Conservation (phyloP, 1,139 yeast species). For the Candida pseudoviswanathii region DNA sequence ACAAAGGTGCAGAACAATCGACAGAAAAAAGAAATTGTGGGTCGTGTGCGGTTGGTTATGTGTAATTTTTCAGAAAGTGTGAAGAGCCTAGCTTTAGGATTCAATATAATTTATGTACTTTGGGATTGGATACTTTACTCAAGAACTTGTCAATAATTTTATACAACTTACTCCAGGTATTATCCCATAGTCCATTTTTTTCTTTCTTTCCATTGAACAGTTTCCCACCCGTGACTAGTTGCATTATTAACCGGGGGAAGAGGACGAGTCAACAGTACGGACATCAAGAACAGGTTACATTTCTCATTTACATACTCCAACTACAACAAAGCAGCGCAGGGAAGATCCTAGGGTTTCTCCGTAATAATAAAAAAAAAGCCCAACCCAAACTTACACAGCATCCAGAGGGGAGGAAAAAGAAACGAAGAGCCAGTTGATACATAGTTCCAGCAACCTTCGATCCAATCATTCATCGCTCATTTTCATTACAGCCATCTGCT, state of each 20-base stretch:
- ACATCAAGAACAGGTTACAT: not conserved
- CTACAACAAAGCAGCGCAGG: not conserved
- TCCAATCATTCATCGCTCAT: not conserved
- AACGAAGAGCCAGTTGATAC: not conserved
- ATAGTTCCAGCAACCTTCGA: not conserved
- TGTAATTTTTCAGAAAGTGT: constrained; percentile 6
- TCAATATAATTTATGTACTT: not conserved
- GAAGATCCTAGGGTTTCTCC: not conserved
- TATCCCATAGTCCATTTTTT: not conserved
- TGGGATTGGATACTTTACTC: not conserved
- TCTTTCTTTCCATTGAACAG: not conserved
- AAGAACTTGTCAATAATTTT: not conserved
- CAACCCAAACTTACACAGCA: not conserved
- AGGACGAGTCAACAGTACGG: not conserved
- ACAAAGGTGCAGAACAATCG: not conserved
- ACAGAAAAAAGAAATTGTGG: constrained; percentile 3
- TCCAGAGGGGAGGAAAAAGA: not conserved
- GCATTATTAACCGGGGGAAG: not conserved
- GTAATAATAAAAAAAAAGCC: not conserved
- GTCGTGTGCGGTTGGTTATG: constrained; percentile 6
- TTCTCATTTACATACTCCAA: not conserved
- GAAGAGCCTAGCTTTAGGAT: not conserved
- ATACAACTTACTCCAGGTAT: not conserved
- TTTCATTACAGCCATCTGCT: not conserved
- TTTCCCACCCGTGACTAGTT: not conserved